Evolutionary conservation across 2,329 filamentous ascomycete genomes (phyloP).

Genomic region (Cucurbitaria berberidis): DNA sequence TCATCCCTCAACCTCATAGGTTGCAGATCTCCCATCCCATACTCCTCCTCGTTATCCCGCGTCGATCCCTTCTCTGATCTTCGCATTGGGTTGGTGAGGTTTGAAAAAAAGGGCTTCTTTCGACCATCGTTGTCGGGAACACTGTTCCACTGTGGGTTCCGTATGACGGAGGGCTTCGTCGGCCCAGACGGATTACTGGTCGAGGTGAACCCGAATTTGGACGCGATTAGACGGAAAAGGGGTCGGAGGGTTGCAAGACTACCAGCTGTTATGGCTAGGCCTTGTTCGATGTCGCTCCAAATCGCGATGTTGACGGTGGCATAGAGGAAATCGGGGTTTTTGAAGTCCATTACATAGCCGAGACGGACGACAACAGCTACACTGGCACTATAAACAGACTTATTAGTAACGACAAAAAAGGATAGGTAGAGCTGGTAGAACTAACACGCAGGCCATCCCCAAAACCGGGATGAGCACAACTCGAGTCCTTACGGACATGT

Average conservation of each 20-base stretch:
- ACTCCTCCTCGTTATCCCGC: conserved; percentile 28
- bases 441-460: conserved; percentile 59
- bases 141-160: conserved; percentile 27
- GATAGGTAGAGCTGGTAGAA: neutral
- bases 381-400: conserved; percentile 31
- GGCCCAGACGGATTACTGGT: conserved; percentile 11
- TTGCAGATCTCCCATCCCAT: conserved; percentile 27
- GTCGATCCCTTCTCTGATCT: conserved; percentile 26
- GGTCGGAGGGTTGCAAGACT: conserved; percentile 47
- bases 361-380: conserved; percentile 45
- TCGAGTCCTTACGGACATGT: conserved; percentile 58
- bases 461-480: conserved; percentile 56
- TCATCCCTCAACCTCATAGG: conserved; percentile 39
- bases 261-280: conserved; percentile 46
- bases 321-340: conserved; percentile 43
- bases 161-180: conserved; percentile 20
- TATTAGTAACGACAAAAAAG: conserved; percentile 1
- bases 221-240: conserved; percentile 37
- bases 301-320: conserved; percentile 47
- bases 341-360: conserved; percentile 45
- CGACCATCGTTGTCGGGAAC: conserved; percentile 14
- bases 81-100: conserved; percentile 30
- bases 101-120: conserved; percentile 29
- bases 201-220: conserved; percentile 28
- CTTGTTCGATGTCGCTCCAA: conserved; percentile 48